Base-by-base conservation (phyloP, 345 rosid genomes). In the Boechera retrofracta region DNA sequence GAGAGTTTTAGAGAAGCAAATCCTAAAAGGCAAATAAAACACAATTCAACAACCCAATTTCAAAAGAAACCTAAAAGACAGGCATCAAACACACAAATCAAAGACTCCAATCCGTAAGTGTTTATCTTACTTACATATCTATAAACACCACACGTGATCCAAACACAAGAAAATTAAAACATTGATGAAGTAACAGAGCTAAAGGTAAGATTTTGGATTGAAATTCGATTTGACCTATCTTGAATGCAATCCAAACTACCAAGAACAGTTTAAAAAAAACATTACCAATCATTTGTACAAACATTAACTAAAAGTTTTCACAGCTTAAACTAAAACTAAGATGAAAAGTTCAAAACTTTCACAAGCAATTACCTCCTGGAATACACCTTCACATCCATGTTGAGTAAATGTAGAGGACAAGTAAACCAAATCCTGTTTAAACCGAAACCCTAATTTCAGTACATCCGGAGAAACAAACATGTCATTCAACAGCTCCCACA, bases 341-440 rank as follows among this genome's bases (percentile, higher is more conserved):
- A 44, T 13, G 13, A 0, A 13, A 67, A 57, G 10, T 58, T 38
- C 1, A 16, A 57, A 5, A 66, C 10, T 68, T 59, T 59, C 41
- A 33, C 3, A 10, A 56, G 64, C 55, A 66, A 51, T 55, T 67
- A 94, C 97, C 91, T 84, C 83, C 9, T 86, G 85, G 76, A 94
- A 94, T 2, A 94, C 88, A 54, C 67, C 74, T 54, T 85, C 86
- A 77, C 93, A 87, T 24, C 91, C 96, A 51, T 80, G 82, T 3
- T 84, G 82, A 70, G 82, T 80, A 71, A 94, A 91, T 16, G 97
- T 94, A 10, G 94, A 87, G 12, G 98, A 91, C 81, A 94, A 74
- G 85, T 82, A 91, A 68, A 79, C 75, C 86, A 94, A 82, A 74
- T 94, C 98, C 80, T 94, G 98, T 85, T 90, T 91, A 52, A 94